These are phyloP conservation scores for Garcia nutans DNA, from an alignment of 345 rosid species.

Conservation along the genomic window DNA sequence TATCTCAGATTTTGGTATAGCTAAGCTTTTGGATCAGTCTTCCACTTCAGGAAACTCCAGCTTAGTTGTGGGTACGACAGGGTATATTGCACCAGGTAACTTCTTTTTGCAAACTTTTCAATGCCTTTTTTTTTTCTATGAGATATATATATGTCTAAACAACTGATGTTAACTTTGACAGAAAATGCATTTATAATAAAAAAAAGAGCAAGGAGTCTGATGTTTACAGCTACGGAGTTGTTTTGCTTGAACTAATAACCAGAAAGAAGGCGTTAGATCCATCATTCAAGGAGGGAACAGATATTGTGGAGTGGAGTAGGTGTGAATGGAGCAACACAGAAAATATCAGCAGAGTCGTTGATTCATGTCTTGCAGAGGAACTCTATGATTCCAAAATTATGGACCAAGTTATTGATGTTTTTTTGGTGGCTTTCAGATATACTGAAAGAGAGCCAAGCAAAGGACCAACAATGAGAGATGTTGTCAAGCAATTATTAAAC, in stretches of 20 bases:
- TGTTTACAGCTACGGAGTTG: conserved; percentile 29
- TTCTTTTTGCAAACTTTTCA: neutral
- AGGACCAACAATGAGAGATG: conserved; percentile 75
- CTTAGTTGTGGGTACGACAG: conserved; percentile 60
- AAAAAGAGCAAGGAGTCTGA: conserved; percentile 42
- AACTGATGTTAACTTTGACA: conserved; percentile 22
- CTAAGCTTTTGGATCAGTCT: conserved; percentile 58
- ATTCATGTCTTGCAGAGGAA: conserved; percentile 45
- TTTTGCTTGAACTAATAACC: conserved; percentile 29
- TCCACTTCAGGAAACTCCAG: conserved; percentile 34
- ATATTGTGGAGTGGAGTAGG: conserved; percentile 52
- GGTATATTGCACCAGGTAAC: conserved; percentile 83
- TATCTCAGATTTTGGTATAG: conserved; percentile 80
- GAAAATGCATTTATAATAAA: conserved; percentile 57
- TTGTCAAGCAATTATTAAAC: conserved; percentile 46
- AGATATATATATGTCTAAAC: neutral
- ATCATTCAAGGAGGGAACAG: conserved; percentile 25
- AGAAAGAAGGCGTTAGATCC: conserved; percentile 23
- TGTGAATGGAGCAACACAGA: conserved; percentile 42
- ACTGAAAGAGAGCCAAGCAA: conserved; percentile 51
- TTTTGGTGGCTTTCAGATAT: conserved; percentile 57
- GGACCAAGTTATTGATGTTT: conserved; percentile 47
- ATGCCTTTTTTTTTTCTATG: neutral
- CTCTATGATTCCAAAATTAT: conserved; percentile 46
- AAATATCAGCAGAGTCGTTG: conserved; percentile 41